Conservation (phyloP, 768 basidiomycete species). For the Amanita pseudoporphyria region DNA sequence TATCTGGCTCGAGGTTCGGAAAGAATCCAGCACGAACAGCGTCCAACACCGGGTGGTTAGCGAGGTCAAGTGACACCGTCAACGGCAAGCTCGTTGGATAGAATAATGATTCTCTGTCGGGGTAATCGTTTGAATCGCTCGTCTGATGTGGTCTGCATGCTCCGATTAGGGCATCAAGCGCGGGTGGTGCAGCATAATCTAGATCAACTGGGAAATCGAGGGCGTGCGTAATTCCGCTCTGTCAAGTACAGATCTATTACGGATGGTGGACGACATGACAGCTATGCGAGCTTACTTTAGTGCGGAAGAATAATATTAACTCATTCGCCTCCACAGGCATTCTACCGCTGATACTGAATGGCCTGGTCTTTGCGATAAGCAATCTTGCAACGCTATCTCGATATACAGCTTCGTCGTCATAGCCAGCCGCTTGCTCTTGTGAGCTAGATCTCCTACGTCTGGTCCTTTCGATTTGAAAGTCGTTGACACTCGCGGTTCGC, state of each 20-base stretch:
- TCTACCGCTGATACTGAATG: slow-evolving; percentile 57
- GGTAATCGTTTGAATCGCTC: slow-evolving; percentile 40
- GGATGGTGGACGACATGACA: neutral
- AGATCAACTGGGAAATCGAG: slow-evolving; percentile 78
- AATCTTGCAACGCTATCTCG: slow-evolving; percentile 46
- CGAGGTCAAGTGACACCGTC: slow-evolving; percentile 68
- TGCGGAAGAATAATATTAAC: slow-evolving; percentile 68
- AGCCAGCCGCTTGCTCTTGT: slow-evolving; percentile 16
- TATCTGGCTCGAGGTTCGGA: slow-evolving; percentile 55
- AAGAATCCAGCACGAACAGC: slow-evolving; percentile 66
- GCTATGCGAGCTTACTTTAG: slow-evolving; percentile 40
- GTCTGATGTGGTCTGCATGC: slow-evolving; percentile 61
- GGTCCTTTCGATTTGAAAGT: slow-evolving; percentile 57
- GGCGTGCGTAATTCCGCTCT: slow-evolving; percentile 75
- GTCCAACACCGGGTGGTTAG: slow-evolving; percentile 77
- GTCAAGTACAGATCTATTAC: neutral
- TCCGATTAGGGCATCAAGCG: slow-evolving; percentile 69
- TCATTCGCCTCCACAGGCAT: slow-evolving; percentile 63
- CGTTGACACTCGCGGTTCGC: slow-evolving; percentile 3
- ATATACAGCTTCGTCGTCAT: slow-evolving; percentile 42
- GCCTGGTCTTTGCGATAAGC: slow-evolving; percentile 46
- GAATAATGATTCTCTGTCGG: slow-evolving; percentile 56
- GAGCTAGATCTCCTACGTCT: slow-evolving; percentile 23
- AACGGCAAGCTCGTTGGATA: slow-evolving; percentile 67
- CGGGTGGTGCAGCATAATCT: slow-evolving; percentile 63